These are phyloP conservation scores for Cryptosporidium ubiquitum DNA, from an alignment of 169 alveolate genomes.

Conservation along the genomic window DNA sequence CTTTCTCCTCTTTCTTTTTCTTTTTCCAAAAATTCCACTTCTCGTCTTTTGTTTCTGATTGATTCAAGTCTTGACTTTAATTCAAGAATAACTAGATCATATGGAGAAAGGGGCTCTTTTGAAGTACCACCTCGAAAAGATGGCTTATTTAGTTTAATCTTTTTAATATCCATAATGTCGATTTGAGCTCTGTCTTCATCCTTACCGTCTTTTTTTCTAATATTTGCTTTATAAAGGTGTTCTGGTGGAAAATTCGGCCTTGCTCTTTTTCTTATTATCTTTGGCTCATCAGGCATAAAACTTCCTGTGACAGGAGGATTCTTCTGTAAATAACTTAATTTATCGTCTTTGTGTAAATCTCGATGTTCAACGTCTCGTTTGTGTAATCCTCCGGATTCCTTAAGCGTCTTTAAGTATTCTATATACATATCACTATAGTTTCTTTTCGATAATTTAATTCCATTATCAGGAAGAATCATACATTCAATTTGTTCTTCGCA, in stretches of 20 bases:
- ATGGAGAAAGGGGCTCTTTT: neutral
- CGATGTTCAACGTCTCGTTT: neutral
- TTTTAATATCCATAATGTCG: neutral
- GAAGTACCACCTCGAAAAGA: neutral
- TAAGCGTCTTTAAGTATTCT: neutral
- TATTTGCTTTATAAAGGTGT: neutral
- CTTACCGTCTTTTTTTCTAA: neutral
- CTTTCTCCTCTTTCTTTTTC: no score
- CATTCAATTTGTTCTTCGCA: no score
- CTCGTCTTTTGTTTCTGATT: neutral
- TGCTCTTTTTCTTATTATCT: neutral
- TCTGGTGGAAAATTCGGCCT: neutral
- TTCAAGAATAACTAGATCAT: neutral
- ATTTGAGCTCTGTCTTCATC: neutral
- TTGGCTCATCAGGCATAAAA: slow-evolving; percentile 3
- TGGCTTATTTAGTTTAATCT: neutral
- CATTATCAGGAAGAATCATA: neutral
- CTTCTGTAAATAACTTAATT: neutral
- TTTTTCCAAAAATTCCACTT: neutral
- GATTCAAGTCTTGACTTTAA: neutral
- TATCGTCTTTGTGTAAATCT: neutral
- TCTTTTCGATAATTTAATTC: neutral
- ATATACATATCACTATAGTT: neutral
- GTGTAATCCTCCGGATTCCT: neutral
- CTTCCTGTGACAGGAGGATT: slow-evolving; percentile 46